Conservation (phyloP, 2,329 filamentous ascomycete genomes). For the Monilinia aucupariae region DNA sequence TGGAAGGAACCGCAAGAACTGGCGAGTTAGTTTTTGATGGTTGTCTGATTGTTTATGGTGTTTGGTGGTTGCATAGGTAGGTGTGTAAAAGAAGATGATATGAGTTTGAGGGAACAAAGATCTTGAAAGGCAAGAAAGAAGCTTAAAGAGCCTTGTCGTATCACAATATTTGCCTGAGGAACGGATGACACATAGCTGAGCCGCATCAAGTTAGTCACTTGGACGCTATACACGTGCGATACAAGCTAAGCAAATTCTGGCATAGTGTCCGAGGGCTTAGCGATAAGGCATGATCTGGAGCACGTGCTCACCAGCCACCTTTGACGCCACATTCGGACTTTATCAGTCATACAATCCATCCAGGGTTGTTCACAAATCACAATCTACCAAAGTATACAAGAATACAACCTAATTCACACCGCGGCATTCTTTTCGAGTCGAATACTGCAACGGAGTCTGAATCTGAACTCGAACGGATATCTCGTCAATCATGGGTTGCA, state of each 20-base stretch:
- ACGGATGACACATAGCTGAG: not conserved
- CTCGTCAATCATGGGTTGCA: too few species aligned
- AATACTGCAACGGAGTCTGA: too few species aligned
- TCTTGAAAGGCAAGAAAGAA: slow-evolving; percentile 14
- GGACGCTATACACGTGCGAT: not conserved
- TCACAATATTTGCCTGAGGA: slow-evolving; percentile 12
- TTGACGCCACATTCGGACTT: not conserved
- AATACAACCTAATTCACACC: too few species aligned
- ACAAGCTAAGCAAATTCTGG: too few species aligned
- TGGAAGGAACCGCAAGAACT: not conserved
- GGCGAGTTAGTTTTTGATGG: not conserved
- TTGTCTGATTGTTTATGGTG: not conserved
- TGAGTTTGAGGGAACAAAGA: slow-evolving; percentile 11
- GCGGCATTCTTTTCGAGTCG: too few species aligned
- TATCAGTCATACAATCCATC: not conserved
- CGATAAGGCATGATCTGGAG: too few species aligned
- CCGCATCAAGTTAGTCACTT: not conserved
- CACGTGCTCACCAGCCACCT: not conserved
- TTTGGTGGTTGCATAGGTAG: not conserved
- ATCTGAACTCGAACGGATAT: too few species aligned
- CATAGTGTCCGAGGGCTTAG: too few species aligned
- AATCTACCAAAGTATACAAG: too few species aligned
- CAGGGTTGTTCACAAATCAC: too few species aligned
- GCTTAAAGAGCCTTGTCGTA: slow-evolving; percentile 7
- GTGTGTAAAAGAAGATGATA: not conserved